Conservation (phyloP, 2,329 filamentous ascomycete genomes). For the Trichoderma sp. region DNA sequence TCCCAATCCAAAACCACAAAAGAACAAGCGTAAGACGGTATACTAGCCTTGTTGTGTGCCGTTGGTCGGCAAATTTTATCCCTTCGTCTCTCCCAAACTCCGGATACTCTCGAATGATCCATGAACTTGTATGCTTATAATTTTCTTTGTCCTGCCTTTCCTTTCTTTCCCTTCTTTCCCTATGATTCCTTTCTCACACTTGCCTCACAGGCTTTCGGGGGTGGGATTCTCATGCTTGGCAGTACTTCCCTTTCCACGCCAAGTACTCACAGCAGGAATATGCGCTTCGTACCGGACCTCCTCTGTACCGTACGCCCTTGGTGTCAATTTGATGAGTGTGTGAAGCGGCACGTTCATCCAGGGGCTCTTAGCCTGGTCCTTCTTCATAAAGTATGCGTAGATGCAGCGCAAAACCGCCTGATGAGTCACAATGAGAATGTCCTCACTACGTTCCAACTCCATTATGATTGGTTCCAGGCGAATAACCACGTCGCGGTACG, state of each 20-base stretch:
- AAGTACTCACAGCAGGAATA: conserved; percentile 94
- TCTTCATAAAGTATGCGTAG: conserved; percentile 99
- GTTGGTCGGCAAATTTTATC: conserved; percentile 5
- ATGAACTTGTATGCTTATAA: conserved; percentile 1
- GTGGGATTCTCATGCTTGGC: conserved; percentile 78
- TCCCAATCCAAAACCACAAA: not conserved
- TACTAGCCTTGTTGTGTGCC: conserved; percentile 17
- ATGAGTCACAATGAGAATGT: conserved; percentile 97
- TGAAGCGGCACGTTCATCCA: conserved; percentile 99
- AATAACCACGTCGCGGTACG: conserved; percentile 94
- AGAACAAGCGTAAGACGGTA: conserved; percentile 13
- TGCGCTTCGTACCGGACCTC: conserved; percentile 86
- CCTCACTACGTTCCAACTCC: conserved; percentile 94
- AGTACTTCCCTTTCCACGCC: conserved; percentile 89
- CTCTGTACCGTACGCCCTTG: conserved; percentile 89
- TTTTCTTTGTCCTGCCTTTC: not conserved
- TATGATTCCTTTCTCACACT: not conserved
- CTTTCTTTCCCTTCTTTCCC: not conserved
- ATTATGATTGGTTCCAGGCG: conserved; percentile 98
- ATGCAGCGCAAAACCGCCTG: conserved; percentile 96
- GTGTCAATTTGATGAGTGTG: conserved; percentile 94
- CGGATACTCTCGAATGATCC: not conserved
- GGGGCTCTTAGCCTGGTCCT: conserved; percentile 85
- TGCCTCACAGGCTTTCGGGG: conserved; percentile 36
- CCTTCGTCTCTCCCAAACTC: conserved; percentile 15